phyloP scores from a whole-genome alignment of 768 basidiomycete genomes.

The Cantharellus anzutake region DNA sequence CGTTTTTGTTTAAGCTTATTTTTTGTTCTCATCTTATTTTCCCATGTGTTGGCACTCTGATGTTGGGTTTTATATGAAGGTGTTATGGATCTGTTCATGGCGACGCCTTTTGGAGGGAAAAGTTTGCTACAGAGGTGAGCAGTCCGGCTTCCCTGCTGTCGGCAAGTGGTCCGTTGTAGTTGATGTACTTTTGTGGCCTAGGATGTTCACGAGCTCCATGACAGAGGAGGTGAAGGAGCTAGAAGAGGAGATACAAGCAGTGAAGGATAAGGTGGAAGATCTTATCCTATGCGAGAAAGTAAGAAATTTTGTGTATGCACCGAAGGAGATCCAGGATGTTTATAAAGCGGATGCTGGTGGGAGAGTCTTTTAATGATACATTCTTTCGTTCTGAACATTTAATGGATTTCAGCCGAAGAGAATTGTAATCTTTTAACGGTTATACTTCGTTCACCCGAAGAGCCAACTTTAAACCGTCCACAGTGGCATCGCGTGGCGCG shows the following conservation, averaged over 20 bases:
- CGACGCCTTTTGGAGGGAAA: constrained; percentile 87
- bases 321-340: constrained; percentile 70
- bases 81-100: constrained; percentile 85
- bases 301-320: constrained; percentile 67
- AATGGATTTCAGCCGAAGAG: constrained; percentile 30
- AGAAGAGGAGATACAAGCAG: constrained; percentile 71
- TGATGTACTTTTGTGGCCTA: constrained; percentile 14
- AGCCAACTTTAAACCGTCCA: constrained; percentile 51
- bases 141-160: background rate
- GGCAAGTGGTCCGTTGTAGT: background rate
- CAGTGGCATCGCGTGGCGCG: constrained; percentile 69
- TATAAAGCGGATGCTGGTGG: constrained; percentile 64
- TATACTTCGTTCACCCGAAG: constrained; percentile 60
- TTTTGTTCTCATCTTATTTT: background rate
- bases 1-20: background rate
- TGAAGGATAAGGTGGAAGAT: constrained; percentile 80
- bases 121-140: constrained; percentile 73
- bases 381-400: background rate
- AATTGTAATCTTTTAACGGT: constrained; percentile 57
- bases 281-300: constrained; percentile 77
- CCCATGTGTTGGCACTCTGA: constrained; percentile 1
- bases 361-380: constrained; percentile 18
- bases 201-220: constrained; percentile 90
- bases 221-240: constrained; percentile 74
- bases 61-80: constrained; percentile 15